Evolutionary conservation across 768 basidiomycete genomes (phyloP).

Genomic region (Cantharellus anzutake): DNA sequence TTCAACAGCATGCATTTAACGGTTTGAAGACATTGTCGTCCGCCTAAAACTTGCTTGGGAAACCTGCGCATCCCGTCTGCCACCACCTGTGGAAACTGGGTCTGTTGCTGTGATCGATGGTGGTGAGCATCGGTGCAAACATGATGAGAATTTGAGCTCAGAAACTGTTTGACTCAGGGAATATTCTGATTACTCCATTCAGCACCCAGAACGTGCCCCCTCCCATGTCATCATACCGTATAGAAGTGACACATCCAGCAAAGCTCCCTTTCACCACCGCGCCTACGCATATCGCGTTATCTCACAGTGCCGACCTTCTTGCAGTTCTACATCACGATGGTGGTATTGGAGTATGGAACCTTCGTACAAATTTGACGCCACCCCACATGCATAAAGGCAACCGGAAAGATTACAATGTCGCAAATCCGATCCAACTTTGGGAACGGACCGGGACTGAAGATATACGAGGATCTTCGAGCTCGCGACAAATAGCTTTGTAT

Average conservation of each 20-base stretch:
- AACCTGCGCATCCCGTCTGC: conserved; percentile 38
- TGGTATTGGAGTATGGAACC: conserved; percentile 44
- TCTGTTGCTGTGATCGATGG: conserved; percentile 82
- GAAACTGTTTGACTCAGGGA: conserved; percentile 25
- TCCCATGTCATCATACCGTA: conserved; percentile 52
- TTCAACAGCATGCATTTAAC: background rate
- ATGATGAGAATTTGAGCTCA: background rate
- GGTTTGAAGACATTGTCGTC: background rate
- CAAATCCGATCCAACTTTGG: background rate
- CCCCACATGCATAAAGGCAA: background rate
- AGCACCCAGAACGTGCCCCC: conserved; percentile 90
- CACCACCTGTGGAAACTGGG: conserved; percentile 58
- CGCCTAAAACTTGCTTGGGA: conserved; percentile 47
- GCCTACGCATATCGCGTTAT: conserved; percentile 37
- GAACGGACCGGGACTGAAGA: background rate
- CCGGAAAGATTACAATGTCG: background rate
- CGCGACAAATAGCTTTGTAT: no score
- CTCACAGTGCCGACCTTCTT: conserved; percentile 34
- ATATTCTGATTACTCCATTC: conserved; percentile 77
- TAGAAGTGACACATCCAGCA: background rate
- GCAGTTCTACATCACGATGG: conserved; percentile 58
- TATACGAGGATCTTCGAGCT: no score
- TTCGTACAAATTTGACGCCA: conserved; percentile 25
- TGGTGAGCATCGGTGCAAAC: conserved; percentile 26
- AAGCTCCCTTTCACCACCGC: conserved; percentile 16